These are phyloP conservation scores for Encephalitozoon romaleae DNA, from an alignment of 371 early-diverging fungal species.

Conservation along the genomic window DNA sequence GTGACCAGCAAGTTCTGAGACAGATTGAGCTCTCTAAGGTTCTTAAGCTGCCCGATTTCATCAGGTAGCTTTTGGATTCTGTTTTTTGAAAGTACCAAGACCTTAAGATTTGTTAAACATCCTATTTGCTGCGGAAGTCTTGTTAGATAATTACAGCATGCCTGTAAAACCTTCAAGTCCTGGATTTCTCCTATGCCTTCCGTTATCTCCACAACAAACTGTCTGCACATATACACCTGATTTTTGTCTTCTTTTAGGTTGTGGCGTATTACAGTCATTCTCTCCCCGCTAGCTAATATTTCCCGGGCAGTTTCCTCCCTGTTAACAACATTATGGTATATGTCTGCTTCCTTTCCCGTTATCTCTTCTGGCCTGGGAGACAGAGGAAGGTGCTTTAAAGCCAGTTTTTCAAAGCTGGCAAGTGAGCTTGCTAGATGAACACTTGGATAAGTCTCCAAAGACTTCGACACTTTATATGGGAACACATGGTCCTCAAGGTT, in stretches of 20 bases:
- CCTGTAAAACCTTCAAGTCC: slow-evolving; percentile 44
- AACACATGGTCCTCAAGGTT: slow-evolving; percentile 36
- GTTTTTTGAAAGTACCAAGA: slow-evolving; percentile 58
- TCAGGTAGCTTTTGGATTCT: slow-evolving; percentile 63
- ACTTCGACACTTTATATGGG: slow-evolving; percentile 1
- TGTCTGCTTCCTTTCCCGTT: not conserved
- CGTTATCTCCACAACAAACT: slow-evolving; percentile 42
- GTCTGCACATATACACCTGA: slow-evolving; percentile 55
- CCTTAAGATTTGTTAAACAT: slow-evolving; percentile 40
- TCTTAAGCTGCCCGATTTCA: slow-evolving; percentile 65
- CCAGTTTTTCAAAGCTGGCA: not conserved
- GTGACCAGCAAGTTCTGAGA: slow-evolving; percentile 65
- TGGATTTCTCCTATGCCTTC: slow-evolving; percentile 31
- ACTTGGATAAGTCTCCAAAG: not conserved
- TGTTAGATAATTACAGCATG: slow-evolving; percentile 59
- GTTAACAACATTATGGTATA: not conserved
- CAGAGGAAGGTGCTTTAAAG: not conserved
- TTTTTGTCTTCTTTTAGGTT: not conserved
- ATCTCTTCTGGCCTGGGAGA: not conserved
- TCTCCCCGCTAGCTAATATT: not conserved
- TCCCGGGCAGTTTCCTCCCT: not conserved
- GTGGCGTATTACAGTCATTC: not conserved
- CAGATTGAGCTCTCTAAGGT: slow-evolving; percentile 67
- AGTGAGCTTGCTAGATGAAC: not conserved
- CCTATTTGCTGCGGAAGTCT: slow-evolving; percentile 54